Evolutionary conservation across 2,329 filamentous ascomycete genomes (phyloP).

Genomic region (Fusarium nisikadoi): DNA sequence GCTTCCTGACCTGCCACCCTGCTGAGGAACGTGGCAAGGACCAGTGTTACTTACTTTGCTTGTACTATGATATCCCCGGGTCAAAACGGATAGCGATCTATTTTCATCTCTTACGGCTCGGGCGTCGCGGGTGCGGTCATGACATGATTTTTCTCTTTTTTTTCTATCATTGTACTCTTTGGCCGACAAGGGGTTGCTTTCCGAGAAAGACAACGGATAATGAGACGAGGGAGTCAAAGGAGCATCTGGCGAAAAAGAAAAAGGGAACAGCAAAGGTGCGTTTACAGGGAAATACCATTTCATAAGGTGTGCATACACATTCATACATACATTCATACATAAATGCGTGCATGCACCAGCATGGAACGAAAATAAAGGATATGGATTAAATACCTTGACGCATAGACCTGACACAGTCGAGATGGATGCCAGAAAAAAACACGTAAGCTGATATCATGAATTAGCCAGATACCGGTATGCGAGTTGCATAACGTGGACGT

Average conservation of each 20-base stretch:
- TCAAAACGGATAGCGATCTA: conserved; percentile 33
- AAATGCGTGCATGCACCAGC: background rate
- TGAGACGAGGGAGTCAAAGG: conserved; percentile 22
- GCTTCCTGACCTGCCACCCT: conserved; percentile 2
- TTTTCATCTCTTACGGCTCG: conserved; percentile 15
- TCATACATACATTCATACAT: background rate
- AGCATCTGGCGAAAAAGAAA: conserved; percentile 24
- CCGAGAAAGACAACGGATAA: background rate
- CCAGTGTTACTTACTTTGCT: conserved; percentile 23
- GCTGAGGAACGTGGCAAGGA: conserved; percentile 3
- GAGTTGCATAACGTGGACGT: background rate
- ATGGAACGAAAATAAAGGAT: background rate
- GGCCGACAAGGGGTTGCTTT: conserved; percentile 10
- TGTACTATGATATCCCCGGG: conserved; percentile 40
- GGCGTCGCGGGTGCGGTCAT: background rate
- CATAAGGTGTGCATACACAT: conserved; percentile 6
- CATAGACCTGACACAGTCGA: background rate
- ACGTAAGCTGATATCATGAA: conserved; percentile 12
- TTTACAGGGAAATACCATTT: conserved; percentile 14
- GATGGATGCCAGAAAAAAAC: background rate
- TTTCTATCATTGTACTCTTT: conserved; percentile 16
- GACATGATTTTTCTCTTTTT: conserved; percentile 3
- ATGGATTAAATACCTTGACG: background rate
- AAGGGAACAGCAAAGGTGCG: background rate
- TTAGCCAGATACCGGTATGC: background rate